Conservation (phyloP, 805 yeast species). For the Grigorovia yakushimaensis region DNA sequence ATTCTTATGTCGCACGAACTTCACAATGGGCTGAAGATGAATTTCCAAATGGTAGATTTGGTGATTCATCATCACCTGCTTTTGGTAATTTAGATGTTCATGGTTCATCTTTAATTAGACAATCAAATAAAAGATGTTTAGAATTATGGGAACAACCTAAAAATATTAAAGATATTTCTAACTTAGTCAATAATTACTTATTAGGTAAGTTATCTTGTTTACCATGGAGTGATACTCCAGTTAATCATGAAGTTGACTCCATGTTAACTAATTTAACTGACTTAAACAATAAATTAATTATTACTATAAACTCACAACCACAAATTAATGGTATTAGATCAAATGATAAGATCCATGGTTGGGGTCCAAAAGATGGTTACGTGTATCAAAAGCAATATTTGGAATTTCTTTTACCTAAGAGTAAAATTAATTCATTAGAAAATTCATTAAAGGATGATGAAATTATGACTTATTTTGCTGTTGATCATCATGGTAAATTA, state of each 20-base stretch:
- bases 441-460: slow-evolving; percentile 34
- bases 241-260: slow-evolving; percentile 61
- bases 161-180: slow-evolving; percentile 46
- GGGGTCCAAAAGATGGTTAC: slow-evolving; percentile 93
- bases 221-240: slow-evolving; percentile 94
- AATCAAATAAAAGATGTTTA: slow-evolving; percentile 66
- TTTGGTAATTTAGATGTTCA: slow-evolving; percentile 82
- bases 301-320: slow-evolving; percentile 93
- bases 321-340: slow-evolving; percentile 73
- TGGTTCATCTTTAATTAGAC: slow-evolving; percentile 73
- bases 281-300: slow-evolving; percentile 57
- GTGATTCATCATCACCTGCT: slow-evolving; percentile 96
- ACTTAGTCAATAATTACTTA: slow-evolving; percentile 59
- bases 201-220: slow-evolving; percentile 60
- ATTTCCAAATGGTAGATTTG: slow-evolving; percentile 98
- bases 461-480: slow-evolving; percentile 69
- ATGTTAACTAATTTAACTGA: slow-evolving; percentile 49
- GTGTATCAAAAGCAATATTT: slow-evolving; percentile 91
- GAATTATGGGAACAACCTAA: slow-evolving; percentile 86
- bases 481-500: slow-evolving; percentile 47
- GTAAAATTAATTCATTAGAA: slow-evolving; percentile 12
- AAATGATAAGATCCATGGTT: slow-evolving; percentile 63
- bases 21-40: slow-evolving; percentile 81
- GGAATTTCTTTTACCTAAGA: slow-evolving; percentile 69
- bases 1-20: slow-evolving; percentile 80